Evolutionary conservation across 805 yeast genomes (phyloP).

Genomic region (Candida ortonii): DNA sequence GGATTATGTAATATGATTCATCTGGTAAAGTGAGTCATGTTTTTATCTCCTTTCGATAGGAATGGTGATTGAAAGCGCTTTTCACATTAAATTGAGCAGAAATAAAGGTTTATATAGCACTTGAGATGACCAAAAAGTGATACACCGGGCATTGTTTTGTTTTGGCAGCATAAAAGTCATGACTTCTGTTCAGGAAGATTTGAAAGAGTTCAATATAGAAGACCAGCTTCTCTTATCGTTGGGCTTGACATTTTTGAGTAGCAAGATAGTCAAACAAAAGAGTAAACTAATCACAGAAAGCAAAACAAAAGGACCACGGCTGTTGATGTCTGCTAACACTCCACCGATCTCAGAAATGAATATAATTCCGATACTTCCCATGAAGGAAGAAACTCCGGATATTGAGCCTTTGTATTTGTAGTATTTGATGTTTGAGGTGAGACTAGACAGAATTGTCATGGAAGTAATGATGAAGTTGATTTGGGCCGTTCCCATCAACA

Average conservation of each 20-base stretch:
- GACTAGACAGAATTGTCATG: constrained; percentile 48
- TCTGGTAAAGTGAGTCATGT: too few relatives aligned
- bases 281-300: constrained; percentile 41
- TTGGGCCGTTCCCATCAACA: constrained; percentile 57
- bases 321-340: constrained; percentile 51
- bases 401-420: constrained; percentile 56
- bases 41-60: too few relatives aligned
- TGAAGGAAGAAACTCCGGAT: constrained; percentile 65
- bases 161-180: too few relatives aligned
- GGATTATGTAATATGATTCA: too few relatives aligned
- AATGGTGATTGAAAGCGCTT: too few relatives aligned
- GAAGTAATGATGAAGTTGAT: constrained; percentile 61
- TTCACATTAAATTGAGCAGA: too few relatives aligned
- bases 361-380: constrained; percentile 68
- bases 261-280: constrained; percentile 30
- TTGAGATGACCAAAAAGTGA: too few relatives aligned
- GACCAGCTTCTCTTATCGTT: constrained; percentile 17
- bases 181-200: too few relatives aligned
- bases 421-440: constrained; percentile 41
- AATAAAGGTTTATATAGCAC: too few relatives aligned
- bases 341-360: constrained; percentile 63
- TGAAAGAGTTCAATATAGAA: too few relatives aligned
- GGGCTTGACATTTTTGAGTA: constrained; percentile 24
- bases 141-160: too few relatives aligned
- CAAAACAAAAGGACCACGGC: constrained; percentile 57